Evolutionary conservation across 495 filamentous ascomycete genomes (phyloP).

Genomic region (Pyrenula aspistea): DNA sequence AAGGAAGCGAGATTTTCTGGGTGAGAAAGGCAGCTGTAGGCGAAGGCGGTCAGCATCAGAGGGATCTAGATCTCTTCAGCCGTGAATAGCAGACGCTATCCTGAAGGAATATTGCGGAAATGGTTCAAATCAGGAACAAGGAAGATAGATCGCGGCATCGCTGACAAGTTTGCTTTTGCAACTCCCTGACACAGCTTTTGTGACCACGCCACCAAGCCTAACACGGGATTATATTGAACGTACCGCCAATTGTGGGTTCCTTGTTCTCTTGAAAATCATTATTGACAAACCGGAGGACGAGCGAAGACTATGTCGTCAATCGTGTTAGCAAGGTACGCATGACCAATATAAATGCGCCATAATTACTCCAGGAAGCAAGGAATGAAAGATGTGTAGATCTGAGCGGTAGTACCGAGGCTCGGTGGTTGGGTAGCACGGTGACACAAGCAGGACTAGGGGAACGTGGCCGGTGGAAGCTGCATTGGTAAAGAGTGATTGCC

Average conservation of each 20-base stretch:
- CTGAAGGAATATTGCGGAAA: too few relatives aligned
- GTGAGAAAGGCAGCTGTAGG: conserved; percentile 84
- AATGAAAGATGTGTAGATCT: background rate
- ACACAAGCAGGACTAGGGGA: background rate
- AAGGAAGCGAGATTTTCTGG: conserved; percentile 94
- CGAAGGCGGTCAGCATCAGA: background rate
- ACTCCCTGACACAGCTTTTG: too few relatives aligned
- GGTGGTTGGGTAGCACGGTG: background rate
- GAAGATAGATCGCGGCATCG: too few relatives aligned
- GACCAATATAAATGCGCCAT: background rate
- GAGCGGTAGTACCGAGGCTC: background rate
- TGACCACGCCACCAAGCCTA: too few relatives aligned
- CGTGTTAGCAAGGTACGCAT: background rate
- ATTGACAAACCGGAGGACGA: conserved; percentile 97
- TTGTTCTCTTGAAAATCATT: conserved; percentile 99
- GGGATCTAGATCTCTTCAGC: too few relatives aligned
- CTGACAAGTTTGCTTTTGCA: too few relatives aligned
- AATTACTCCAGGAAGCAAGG: background rate
- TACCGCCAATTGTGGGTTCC: conserved; percentile 98
- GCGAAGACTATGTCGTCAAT: conserved; percentile 58
- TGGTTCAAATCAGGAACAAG: too few relatives aligned
- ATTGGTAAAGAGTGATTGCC: background rate
- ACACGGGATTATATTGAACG: conserved; percentile 17
- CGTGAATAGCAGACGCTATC: too few relatives aligned
- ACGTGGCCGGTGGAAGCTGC: background rate